Evolutionary conservation across 306 rosid species (phyloP).

Genomic region (Cicer bijugum): DNA sequence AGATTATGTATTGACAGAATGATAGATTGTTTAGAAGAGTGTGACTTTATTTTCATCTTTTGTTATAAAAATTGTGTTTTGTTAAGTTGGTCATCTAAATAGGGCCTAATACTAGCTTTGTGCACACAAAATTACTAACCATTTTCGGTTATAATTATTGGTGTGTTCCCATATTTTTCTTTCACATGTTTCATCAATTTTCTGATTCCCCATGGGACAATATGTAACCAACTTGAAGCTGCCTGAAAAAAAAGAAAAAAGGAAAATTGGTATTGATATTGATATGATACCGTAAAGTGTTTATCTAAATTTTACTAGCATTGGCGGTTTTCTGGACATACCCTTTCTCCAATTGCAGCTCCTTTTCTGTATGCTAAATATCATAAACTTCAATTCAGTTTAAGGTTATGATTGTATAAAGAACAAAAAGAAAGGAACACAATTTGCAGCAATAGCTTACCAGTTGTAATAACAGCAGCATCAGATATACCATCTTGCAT

Average conservation of each 20-base stretch:
- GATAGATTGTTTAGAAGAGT: too few species aligned
- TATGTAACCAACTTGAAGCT: constrained; percentile 81
- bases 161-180: constrained; percentile 67
- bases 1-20: too few species aligned
- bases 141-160: constrained; percentile 80
- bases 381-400: constrained; percentile 41
- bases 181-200: constrained; percentile 71
- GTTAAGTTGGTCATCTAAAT: too few species aligned
- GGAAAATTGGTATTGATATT: neutral
- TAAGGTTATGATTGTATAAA: neutral
- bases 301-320: constrained; percentile 17
- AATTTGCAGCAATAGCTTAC: constrained; percentile 55
- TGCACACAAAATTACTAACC: constrained; percentile 53
- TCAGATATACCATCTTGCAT: constrained; percentile 77
- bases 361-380: constrained; percentile 66
- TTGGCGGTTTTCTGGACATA: constrained; percentile 48
- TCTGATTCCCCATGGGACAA: constrained; percentile 94
- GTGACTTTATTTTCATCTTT: too few species aligned
- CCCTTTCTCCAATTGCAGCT: constrained; percentile 84
- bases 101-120: neutral
- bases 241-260: constrained; percentile 61
- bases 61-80: too few species aligned
- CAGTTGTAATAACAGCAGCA: constrained; percentile 74
- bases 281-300: constrained; percentile 10
- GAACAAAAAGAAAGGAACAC: neutral